These are phyloP conservation scores for Babesia bigemina DNA, from an alignment of 169 alveolate genomes.

Conservation along the genomic window DNA sequence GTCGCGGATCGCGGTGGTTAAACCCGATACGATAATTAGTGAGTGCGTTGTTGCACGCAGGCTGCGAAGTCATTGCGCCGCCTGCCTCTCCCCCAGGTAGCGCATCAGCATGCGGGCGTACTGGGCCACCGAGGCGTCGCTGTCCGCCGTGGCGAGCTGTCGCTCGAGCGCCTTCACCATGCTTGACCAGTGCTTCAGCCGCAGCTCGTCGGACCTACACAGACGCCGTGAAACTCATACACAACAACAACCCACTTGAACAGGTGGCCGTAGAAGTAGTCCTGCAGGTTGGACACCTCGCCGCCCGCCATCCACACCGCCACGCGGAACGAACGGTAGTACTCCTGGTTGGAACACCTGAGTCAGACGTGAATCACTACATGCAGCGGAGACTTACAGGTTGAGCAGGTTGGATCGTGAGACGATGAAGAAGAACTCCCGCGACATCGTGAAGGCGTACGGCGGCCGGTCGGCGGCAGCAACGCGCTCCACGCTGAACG, in stretches of 20 bases:
- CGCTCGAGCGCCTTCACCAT: constrained; percentile 51
- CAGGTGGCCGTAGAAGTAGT: constrained; percentile 63
- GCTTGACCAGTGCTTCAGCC: constrained; percentile 51
- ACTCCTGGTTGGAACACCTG: constrained; percentile 60
- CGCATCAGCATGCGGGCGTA: constrained; percentile 40
- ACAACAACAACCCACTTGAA: constrained; percentile 49
- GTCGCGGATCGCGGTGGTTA: too few species aligned
- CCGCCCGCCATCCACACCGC: constrained; percentile 66
- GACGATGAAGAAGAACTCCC: constrained; percentile 31
- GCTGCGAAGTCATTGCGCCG: background rate
- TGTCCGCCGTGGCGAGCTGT: constrained; percentile 33
- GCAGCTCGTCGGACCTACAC: constrained; percentile 56
- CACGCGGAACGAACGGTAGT: constrained; percentile 37
- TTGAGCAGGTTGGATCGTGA: constrained; percentile 56
- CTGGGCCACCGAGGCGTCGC: constrained; percentile 46
- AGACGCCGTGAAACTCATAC: background rate
- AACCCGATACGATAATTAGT: too few species aligned
- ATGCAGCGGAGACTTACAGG: constrained; percentile 9
- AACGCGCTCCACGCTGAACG: constrained; percentile 18
- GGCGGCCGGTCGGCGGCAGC: constrained; percentile 18
- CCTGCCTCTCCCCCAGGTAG: constrained; percentile 8
- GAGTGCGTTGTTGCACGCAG: background rate
- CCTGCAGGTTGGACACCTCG: constrained; percentile 45
- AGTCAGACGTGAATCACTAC: background rate
- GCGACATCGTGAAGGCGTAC: constrained; percentile 31